Evolutionary conservation across 2,329 filamentous ascomycete genomes (phyloP), one percentile per base, ranked within the genome.

Genomic region (Fusarium miscanthi): DNA sequence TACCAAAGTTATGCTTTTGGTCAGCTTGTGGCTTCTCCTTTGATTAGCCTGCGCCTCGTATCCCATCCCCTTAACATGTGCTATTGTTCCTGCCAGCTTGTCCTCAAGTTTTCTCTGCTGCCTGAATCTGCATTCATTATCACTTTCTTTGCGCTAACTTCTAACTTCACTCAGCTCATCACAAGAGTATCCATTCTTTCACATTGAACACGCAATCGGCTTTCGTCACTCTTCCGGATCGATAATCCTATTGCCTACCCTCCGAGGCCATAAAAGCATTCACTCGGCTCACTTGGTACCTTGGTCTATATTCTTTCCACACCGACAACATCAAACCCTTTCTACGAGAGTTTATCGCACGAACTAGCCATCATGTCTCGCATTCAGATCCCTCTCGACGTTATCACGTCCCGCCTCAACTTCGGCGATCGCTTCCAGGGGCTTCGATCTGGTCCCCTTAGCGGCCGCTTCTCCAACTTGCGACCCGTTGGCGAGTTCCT

Each of bases 401-500:
- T 92, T 79, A 85, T 98, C 82, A 97, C 95, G 83, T 97, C 94
- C 78, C 92, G 95, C 77, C 89, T 98, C 82, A 96, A 96, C 85
- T 85, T 97, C 70, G 85, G 86, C 75, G 94, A 96, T 75, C 94
- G 95, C 81, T 95, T 98, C 85, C 90, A 93, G 77, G 90, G 91
- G 80, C 87, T 98, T 73, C 92, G 94, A 80, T 90, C 91, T 68
- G 93, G 94, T 76, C 93, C 93, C 38, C 82, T 98, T 69, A 89
- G 89, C 66, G 89, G 91, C 74, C 92, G 96, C 74, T 98, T 98
- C 84, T 91, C 95, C 83, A 98, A 98, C 85, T 88, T 99, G 80
- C 93, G 92, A 69, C 95, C 96, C 69, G 83, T 98, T 77, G 91
- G 92, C 81, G 96, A 99, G 84, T 99, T 99, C 85, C 88, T 98